These are phyloP conservation scores for Elymus sibiricus DNA, from an alignment of 176 grass and related monocot genomes.

Conservation along the genomic window DNA sequence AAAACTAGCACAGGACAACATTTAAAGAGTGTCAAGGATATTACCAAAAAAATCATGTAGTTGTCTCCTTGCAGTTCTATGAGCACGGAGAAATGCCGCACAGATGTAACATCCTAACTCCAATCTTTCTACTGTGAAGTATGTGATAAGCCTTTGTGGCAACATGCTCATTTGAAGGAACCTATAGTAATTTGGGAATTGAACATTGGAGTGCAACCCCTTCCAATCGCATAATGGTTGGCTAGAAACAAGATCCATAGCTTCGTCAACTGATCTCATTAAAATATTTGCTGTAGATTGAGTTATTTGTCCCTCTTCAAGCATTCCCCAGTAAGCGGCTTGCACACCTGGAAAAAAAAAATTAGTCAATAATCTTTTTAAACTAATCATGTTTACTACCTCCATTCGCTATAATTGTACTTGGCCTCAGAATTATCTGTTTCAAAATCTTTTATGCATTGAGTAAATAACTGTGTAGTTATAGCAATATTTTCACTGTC, in stretches of 20 bases:
- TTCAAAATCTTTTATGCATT: not conserved
- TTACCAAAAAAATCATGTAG: constrained; percentile 93
- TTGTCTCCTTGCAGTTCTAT: constrained; percentile 78
- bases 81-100: too few relatives aligned
- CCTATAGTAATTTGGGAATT: constrained; percentile 72
- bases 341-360: constrained; percentile 66
- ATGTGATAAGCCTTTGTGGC: constrained; percentile 70
- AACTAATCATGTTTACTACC: not conserved
- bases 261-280: constrained; percentile 93
- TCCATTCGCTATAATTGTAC: too few relatives aligned
- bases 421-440: not conserved
- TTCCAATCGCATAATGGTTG: constrained; percentile 81
- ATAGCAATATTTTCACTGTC: not conserved
- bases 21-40: constrained; percentile 15
- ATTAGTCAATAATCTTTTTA: not conserved
- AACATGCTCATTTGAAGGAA: constrained; percentile 84
- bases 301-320: constrained; percentile 94
- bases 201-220: constrained; percentile 67
- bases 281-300: constrained; percentile 74
- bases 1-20: constrained; percentile 21
- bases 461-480: not conserved
- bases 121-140: constrained; percentile 87
- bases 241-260: constrained; percentile 79
- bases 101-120: constrained; percentile 81
- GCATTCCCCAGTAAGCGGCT: constrained; percentile 91